These are phyloP conservation scores for Leishmania braziliensis DNA, from an alignment of 208 protist species.

Conservation along the genomic window DNA sequence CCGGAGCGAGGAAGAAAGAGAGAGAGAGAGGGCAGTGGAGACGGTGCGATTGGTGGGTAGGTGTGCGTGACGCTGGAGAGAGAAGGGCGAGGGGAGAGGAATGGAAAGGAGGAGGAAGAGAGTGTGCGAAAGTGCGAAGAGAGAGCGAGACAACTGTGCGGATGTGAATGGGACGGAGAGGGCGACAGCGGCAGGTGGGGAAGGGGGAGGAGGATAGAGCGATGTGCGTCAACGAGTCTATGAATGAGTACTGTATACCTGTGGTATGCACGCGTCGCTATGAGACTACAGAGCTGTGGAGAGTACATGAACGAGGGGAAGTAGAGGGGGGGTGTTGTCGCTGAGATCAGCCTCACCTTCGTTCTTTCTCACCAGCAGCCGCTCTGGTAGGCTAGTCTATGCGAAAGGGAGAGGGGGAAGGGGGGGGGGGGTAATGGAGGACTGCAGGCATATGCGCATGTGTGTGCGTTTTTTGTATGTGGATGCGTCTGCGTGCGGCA, in stretches of 20 bases:
- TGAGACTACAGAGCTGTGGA: background rate
- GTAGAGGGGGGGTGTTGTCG: no score
- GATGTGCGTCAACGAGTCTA: background rate
- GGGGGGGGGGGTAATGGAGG: background rate
- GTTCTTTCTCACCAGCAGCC: background rate
- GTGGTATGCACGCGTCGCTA: background rate
- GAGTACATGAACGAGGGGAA: background rate
- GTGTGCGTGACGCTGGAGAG: background rate
- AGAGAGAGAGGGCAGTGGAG: background rate
- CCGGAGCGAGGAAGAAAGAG: background rate
- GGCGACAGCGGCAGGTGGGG: background rate
- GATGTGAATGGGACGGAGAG: background rate
- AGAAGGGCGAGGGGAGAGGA: background rate
- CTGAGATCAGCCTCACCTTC: background rate
- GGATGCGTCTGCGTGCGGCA: background rate
- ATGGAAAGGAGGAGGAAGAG: background rate
- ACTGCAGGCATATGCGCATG: background rate
- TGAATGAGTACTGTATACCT: background rate
- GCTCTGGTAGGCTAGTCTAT: background rate
- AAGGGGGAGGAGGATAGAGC: background rate
- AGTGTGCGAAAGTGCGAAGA: background rate
- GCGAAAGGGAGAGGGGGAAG: background rate
- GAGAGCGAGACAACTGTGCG: background rate
- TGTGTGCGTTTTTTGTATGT: background rate
- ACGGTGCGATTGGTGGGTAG: background rate